Percentiles rank a stretch among this genome's conserved stretches.
These are phyloP conservation scores for Paraleonurus japonicus DNA, from an alignment of 257 asterid species.

Conservation along the genomic window DNA sequence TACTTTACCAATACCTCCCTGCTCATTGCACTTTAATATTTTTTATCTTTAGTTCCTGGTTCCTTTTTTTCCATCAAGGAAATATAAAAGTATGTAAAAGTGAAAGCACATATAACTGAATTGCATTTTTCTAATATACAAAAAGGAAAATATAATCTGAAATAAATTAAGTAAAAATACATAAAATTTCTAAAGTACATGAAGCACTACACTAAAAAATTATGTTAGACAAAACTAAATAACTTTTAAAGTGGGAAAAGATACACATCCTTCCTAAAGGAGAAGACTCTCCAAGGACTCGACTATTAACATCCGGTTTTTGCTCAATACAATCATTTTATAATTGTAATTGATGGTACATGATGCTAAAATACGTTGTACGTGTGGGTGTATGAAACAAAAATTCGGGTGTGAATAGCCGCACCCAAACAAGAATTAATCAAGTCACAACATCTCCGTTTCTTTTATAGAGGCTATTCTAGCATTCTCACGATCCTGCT, in stretches of 20 bases:
- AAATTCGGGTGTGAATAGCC: too few species aligned
- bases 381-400: too few species aligned
- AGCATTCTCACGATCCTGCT: conserved; percentile 79
- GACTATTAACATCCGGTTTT: too few species aligned
- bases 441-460: conserved; percentile 62
- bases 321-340: too few species aligned
- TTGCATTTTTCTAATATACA: neutral
- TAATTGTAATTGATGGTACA: too few species aligned
- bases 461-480: conserved; percentile 63
- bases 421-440: neutral
- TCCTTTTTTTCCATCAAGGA: neutral
- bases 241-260: neutral
- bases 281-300: neutral
- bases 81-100: neutral
- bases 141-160: neutral
- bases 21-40: too few species aligned
- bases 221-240: neutral
- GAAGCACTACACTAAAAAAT: neutral
- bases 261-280: neutral
- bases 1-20: too few species aligned
- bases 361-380: too few species aligned
- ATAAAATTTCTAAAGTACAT: neutral
- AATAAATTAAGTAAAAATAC: neutral
- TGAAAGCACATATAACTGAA: too few species aligned
- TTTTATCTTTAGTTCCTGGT: too few species aligned